Evolutionary conservation across 73 alveolate species (phyloP).

Genomic region (Breviolum minutum): DNA sequence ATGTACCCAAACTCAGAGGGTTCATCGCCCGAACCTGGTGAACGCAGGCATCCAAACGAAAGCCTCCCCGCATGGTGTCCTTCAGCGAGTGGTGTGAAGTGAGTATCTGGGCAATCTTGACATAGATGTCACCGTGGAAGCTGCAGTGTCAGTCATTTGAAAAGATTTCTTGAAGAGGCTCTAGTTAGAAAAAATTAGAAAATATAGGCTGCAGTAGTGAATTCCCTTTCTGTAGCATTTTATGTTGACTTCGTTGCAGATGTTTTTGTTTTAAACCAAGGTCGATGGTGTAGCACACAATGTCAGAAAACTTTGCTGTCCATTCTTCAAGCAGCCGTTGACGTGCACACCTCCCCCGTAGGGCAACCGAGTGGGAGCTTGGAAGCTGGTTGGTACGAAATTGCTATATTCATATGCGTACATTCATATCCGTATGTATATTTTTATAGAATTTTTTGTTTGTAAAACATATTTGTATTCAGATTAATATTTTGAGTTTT

Average conservation of each 20-base stretch:
- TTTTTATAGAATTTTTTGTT: too few species aligned
- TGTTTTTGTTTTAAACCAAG: neutral
- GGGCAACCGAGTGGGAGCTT: neutral
- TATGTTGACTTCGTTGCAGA: neutral
- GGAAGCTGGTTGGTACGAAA: neutral
- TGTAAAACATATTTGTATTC: too few species aligned
- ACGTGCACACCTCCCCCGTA: neutral
- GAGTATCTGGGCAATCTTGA: neutral
- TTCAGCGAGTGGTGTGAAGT: neutral
- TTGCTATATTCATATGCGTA: too few species aligned
- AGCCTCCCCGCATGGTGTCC: neutral
- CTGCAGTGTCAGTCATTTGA: too few species aligned
- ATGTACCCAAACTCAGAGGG: too few species aligned
- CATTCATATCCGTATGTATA: too few species aligned
- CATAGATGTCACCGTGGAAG: too few species aligned
- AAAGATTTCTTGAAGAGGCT: too few species aligned
- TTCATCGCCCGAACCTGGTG: neutral
- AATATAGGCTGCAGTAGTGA: too few species aligned
- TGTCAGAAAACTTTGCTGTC: neutral
- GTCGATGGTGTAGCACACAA: neutral
- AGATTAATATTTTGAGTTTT: too few species aligned
- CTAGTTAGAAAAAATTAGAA: too few species aligned
- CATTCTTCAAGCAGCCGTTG: neutral
- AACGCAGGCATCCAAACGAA: neutral
- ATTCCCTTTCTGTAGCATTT: too few species aligned